phyloP scores from a whole-genome alignment of 129 eudicot species.

The carrot (Daucus carota) region DH1_v3.0 NC_030388.2:29192001-29192500 shows the following conservation, averaged over 20 bases:
- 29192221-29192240: constrained; percentile 91
- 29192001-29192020: background rate
- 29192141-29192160: background rate
- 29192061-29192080: background rate
- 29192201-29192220: background rate
- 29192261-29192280: constrained; percentile 90
- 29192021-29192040: background rate
- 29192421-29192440: too few species aligned
- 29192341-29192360: constrained; percentile 46
- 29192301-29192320: constrained; percentile 97
- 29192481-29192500: background rate
- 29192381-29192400: background rate
- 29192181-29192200: background rate
- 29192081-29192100: background rate
- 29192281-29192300: constrained; percentile 89
- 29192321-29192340: constrained; percentile 93
- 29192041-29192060: background rate
- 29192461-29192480: background rate
- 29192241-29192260: constrained; percentile 97
- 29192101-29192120: background rate
- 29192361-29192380: background rate
- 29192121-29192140: background rate
- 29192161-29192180: background rate
- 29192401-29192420: background rate
- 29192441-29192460: background rate